Evolutionary conservation across 345 rosid genomes (phyloP).

Genomic region (Crucihimalaya himalaica): DNA sequence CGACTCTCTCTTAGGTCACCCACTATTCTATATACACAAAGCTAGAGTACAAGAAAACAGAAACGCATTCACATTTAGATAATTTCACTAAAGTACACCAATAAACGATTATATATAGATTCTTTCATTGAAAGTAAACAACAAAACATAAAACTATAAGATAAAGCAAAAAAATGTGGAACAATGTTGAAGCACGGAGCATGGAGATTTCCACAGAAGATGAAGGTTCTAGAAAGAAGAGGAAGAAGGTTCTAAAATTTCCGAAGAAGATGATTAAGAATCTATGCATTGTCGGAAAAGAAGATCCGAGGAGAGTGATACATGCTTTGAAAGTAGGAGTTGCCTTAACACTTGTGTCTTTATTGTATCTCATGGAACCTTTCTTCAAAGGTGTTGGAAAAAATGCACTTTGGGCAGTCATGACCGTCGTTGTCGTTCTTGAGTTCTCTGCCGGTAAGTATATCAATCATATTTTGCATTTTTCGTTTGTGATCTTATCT

Average conservation of each 20-base stretch:
- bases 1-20: slow-evolving; percentile 15
- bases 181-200: slow-evolving; percentile 43
- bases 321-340: slow-evolving; percentile 87
- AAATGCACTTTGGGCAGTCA: slow-evolving; percentile 80
- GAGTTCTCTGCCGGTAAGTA: slow-evolving; percentile 76
- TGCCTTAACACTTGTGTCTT: slow-evolving; percentile 68
- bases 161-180: slow-evolving; percentile 35
- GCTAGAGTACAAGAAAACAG: neutral
- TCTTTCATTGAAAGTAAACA: slow-evolving; percentile 10
- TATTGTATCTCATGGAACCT: slow-evolving; percentile 66
- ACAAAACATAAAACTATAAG: neutral
- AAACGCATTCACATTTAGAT: neutral
- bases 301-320: slow-evolving; percentile 70
- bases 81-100: neutral
- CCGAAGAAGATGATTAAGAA: slow-evolving; percentile 45
- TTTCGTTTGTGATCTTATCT: slow-evolving; percentile 14
- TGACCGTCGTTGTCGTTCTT: slow-evolving; percentile 87
- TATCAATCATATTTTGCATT: neutral
- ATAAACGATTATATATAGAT: neutral
- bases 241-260: neutral
- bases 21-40: slow-evolving; percentile 3
- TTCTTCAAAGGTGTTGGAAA: slow-evolving; percentile 59
- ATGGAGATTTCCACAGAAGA: slow-evolving; percentile 35
- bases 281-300: slow-evolving; percentile 56
- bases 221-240: slow-evolving; percentile 27